Evolutionary conservation across 129 eudicot genomes (phyloP).

Genomic region (Flaveria sonorensis): DNA sequence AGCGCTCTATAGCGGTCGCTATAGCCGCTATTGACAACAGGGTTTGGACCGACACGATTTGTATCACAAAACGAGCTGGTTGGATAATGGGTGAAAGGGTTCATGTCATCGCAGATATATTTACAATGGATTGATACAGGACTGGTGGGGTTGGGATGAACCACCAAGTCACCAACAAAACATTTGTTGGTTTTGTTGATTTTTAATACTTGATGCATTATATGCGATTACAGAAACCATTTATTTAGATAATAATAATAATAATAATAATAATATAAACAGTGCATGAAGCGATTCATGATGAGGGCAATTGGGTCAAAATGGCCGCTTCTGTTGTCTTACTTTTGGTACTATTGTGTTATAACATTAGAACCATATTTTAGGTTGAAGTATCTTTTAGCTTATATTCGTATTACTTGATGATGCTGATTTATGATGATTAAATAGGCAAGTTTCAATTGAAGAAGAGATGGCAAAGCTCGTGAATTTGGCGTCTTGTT

Average conservation of each 20-base stretch:
- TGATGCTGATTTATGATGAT: conserved; percentile 19
- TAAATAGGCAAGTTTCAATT: conserved; percentile 75
- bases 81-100: neutral
- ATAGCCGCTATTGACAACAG: no score
- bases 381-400: neutral
- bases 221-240: neutral
- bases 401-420: neutral
- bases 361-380: neutral
- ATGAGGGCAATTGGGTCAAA: neutral
- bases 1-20: no score
- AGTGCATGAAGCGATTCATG: neutral
- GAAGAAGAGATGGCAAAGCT: conserved; percentile 74
- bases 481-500: conserved; percentile 73
- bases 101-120: neutral
- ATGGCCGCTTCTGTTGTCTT: neutral
- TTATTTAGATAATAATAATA: neutral
- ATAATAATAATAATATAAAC: neutral
- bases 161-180: no score
- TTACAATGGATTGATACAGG: neutral
- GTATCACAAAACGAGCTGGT: no score
- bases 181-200: neutral
- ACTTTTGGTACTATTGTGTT: neutral
- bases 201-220: neutral
- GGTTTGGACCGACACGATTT: no score
- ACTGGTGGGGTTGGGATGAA: neutral